Evolutionary conservation across 2,329 filamentous ascomycete species (phyloP).

Genomic region (Alternaria sp.): DNA sequence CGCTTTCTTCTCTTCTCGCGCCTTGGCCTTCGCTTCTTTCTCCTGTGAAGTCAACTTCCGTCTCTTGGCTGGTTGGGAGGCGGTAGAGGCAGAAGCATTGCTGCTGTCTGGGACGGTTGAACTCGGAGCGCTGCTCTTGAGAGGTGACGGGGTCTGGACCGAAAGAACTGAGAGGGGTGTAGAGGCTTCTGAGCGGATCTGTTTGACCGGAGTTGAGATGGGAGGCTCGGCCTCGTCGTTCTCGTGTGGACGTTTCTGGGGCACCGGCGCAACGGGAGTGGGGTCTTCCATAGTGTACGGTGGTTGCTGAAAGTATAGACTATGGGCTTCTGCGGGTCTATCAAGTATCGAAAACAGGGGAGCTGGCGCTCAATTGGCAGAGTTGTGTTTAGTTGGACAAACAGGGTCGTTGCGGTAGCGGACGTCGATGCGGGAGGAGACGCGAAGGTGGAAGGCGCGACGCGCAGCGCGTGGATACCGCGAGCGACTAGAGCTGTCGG

Average conservation of each 20-base stretch:
- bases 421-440: constrained; percentile 25
- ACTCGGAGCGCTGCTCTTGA: constrained; percentile 24
- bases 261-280: constrained; percentile 25
- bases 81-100: constrained; percentile 13
- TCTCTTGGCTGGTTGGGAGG: constrained; percentile 52
- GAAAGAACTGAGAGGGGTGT: constrained; percentile 46
- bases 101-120: constrained; percentile 28
- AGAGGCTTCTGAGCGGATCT: constrained; percentile 38
- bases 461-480: constrained; percentile 35
- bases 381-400: constrained; percentile 15
- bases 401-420: constrained; percentile 19
- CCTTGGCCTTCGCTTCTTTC: constrained; percentile 52
- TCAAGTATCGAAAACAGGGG: background rate
- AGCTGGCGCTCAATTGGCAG: background rate
- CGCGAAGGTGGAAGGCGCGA: constrained; percentile 39
- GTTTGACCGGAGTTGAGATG: constrained; percentile 42
- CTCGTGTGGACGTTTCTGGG: constrained; percentile 48
- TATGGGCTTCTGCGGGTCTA: background rate
- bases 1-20: constrained; percentile 47
- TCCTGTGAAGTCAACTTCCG: constrained; percentile 56
- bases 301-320: constrained; percentile 3
- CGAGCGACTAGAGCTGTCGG: constrained; percentile 21
- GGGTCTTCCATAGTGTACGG: constrained; percentile 42
- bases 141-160: constrained; percentile 45
- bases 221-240: constrained; percentile 39